These are phyloP conservation scores for Apiotrichum veenhuisii DNA, from an alignment of 1,284 basidiomycete species.

Conservation along the genomic window DNA sequence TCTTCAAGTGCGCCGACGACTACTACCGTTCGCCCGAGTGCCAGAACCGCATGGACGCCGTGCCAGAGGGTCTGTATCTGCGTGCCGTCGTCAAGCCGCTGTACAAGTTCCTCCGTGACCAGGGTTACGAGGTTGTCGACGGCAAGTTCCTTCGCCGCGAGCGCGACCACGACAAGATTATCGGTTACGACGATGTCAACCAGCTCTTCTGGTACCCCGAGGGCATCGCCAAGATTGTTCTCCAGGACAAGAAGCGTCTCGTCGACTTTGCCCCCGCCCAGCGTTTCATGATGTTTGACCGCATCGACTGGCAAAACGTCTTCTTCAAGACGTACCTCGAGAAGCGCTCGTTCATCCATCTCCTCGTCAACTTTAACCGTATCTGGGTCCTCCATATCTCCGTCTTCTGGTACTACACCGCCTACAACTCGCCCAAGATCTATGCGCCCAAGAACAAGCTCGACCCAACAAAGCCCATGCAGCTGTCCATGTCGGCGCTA, in stretches of 20 bases:
- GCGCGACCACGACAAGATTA: conserved; percentile 88
- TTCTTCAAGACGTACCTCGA: conserved; percentile 98
- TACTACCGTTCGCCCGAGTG: conserved; percentile 99
- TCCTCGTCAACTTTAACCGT: conserved; percentile 96
- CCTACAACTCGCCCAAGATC: conserved; percentile 84
- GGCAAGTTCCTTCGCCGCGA: conserved; percentile 93
- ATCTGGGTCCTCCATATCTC: conserved; percentile 94
- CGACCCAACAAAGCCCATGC: conserved; percentile 54
- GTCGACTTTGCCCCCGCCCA: conserved; percentile 83
- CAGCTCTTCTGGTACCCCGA: conserved; percentile 99
- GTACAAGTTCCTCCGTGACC: conserved; percentile 96
- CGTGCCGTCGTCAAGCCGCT: conserved; percentile 87
- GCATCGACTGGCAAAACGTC: conserved; percentile 86
- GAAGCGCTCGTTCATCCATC: conserved; percentile 87
- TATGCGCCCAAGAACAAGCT: conserved; percentile 60
- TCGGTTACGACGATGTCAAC: conserved; percentile 99
- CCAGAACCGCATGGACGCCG: conserved; percentile 86
- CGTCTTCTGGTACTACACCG: conserved; percentile 89
- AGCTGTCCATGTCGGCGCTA: conserved; percentile 82
- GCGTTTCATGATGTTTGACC: conserved; percentile 91
- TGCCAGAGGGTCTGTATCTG: conserved; percentile 92
- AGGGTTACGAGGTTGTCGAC: conserved; percentile 95
- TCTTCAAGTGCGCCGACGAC: conserved; percentile 99
- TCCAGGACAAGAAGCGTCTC: conserved; percentile 85
- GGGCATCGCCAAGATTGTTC: conserved; percentile 85